Evolutionary conservation across 495 filamentous ascomycete genomes (phyloP).

Genomic region (Penicillium manginii): DNA sequence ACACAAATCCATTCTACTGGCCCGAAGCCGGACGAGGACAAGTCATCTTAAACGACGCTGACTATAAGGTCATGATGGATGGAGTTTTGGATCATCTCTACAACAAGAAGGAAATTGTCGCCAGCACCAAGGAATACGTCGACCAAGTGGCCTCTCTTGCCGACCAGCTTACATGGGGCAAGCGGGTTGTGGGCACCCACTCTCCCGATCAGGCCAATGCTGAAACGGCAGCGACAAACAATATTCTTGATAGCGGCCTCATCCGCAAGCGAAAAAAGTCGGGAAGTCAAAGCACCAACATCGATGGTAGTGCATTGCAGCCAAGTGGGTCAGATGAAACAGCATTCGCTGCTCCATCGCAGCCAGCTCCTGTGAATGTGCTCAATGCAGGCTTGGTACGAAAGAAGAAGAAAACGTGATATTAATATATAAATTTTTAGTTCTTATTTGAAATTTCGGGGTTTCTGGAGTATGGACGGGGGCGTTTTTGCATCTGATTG

Average conservation of each 20-base stretch:
- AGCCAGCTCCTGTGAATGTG: conserved; percentile 55
- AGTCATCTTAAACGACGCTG: conserved; percentile 67
- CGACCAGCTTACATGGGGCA: conserved; percentile 59
- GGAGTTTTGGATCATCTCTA: conserved; percentile 84
- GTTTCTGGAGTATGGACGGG: conserved; percentile 7
- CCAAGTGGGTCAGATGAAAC: conserved; percentile 27
- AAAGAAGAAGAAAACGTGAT: conserved; percentile 64
- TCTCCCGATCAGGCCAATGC: conserved; percentile 15
- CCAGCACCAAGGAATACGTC: conserved; percentile 75
- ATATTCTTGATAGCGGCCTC: conserved; percentile 45
- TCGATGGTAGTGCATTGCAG: conserved; percentile 18
- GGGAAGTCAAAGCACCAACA: conserved; percentile 31
- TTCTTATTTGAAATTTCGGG: background rate
- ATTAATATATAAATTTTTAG: background rate
- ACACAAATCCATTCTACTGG: conserved; percentile 67
- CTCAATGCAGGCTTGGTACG: conserved; percentile 61
- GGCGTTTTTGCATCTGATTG: background rate
- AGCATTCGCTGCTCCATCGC: conserved; percentile 29
- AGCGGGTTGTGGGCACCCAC: conserved; percentile 54
- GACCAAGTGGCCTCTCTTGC: conserved; percentile 59
- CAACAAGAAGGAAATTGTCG: conserved; percentile 64
- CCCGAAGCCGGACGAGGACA: conserved; percentile 67
- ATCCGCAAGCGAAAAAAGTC: conserved; percentile 59
- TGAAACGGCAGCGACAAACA: conserved; percentile 42
- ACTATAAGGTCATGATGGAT: conserved; percentile 78